Percentiles rank a stretch among this genome's conserved stretches.
Conservation (phyloP, 768 basidiomycete genomes). For the Gloeophyllum trabeum region DNA sequence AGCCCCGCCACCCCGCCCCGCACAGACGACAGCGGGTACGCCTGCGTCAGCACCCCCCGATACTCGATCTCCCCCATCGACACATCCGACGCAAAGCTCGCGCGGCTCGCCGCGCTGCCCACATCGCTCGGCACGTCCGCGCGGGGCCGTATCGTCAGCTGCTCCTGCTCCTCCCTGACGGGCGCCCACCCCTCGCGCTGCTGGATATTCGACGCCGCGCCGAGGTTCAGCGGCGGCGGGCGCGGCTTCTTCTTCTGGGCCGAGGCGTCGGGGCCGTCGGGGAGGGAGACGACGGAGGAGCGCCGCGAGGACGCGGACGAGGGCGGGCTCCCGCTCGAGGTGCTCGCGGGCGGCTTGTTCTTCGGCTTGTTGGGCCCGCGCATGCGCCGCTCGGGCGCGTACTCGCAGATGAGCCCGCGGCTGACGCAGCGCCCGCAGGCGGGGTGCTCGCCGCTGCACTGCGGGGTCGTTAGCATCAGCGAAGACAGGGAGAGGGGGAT, state of each 20-base stretch:
- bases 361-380: slow-evolving; percentile 53
- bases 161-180: too few species aligned
- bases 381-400: slow-evolving; percentile 54
- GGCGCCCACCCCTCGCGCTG: not conserved
- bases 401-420: slow-evolving; percentile 51
- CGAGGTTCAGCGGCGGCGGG: not conserved
- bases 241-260: not conserved
- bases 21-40: too few species aligned
- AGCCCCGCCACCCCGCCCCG: too few species aligned
- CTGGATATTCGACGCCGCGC: not conserved
- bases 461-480: slow-evolving; percentile 1
- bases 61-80: not conserved
- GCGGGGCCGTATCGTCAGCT: too few species aligned
- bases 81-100: not conserved
- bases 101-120: not conserved
- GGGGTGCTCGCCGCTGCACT: slow-evolving; percentile 69
- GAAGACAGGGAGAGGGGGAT: not conserved
- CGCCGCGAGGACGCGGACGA: not conserved
- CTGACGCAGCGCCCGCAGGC: slow-evolving; percentile 52
- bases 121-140: too few species aligned
- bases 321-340: not conserved
- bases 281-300: not conserved
- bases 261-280: not conserved
- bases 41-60: too few species aligned
- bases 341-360: not conserved